phyloP scores from a whole-genome alignment of 2,329 filamentous ascomycete genomes.

The Didymosphaeria variabile region DNA sequence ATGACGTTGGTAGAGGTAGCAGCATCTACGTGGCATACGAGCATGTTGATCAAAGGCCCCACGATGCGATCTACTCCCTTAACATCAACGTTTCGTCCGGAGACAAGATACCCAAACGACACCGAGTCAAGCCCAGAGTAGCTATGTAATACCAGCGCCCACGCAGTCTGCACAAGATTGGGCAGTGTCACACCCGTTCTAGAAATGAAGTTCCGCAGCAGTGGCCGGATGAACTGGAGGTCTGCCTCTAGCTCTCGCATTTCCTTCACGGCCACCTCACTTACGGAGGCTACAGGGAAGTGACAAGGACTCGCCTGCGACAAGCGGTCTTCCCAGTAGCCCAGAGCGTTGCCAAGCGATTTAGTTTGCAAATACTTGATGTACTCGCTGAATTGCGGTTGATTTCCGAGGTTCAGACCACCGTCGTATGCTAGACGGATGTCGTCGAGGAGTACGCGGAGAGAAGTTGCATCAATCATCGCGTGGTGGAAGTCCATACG shows the following conservation, averaged over 20 bases:
- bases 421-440: conserved; percentile 21
- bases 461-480: conserved; percentile 21
- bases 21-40: conserved; percentile 5
- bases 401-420: conserved; percentile 23
- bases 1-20: neutral
- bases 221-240: conserved; percentile 22
- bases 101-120: conserved; percentile 52
- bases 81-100: conserved; percentile 50
- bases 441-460: conserved; percentile 19
- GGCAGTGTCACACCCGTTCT: conserved; percentile 53
- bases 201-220: conserved; percentile 42
- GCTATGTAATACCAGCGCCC: conserved; percentile 36
- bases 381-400: conserved; percentile 22
- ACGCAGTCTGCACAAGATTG: conserved; percentile 40
- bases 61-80: conserved; percentile 53
- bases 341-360: conserved; percentile 4
- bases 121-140: conserved; percentile 38
- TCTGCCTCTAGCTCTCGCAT: conserved; percentile 8
- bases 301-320: conserved; percentile 18
- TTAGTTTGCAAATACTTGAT: conserved; percentile 19
- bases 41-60: conserved; percentile 50
- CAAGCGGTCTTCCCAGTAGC: conserved; percentile 21
- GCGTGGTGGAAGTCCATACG: conserved; percentile 24
- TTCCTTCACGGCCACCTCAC: neutral
- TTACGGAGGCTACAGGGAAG: conserved; percentile 16